Base-by-base conservation (phyloP, 2,329 filamentous ascomycete species). In the Ophiosphaerella korrae region DNA sequence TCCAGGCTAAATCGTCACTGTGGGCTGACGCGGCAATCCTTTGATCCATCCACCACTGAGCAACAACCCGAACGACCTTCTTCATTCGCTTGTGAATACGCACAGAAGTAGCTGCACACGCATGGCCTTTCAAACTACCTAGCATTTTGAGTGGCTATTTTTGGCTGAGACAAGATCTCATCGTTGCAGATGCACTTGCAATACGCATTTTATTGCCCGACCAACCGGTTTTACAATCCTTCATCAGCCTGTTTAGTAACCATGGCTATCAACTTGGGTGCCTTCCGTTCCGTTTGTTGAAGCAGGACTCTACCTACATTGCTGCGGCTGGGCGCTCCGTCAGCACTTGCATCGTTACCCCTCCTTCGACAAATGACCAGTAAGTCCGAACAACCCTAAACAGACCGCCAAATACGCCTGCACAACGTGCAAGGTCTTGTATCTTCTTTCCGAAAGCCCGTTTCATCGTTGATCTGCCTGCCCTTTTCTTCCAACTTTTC, bases 81-180 rank as follows among this genome's bases (percentile, higher is more conserved):
- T 54, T 45, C 48, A 45, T 52, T 56, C 48, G 47, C 52, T 40
- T 52, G 50, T 42, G 43, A 48, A 31, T 45, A 52, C 50, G 48
- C 48, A 52, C 55, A 57, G 49, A 55, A 51, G 48, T 47, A 45
- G 49, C 51, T 50, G 53, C 54, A 53, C 57, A 36, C 60, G 60
- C 61, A 60, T 60, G 48, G 35, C 45, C 35, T 45, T 53, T 55
- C 49, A 49, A 33, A 38, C 42, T 39, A 40, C 52, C 46, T 43
- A 42, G 50, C 52, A 55, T 47, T 55, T 51, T 46, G 48, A 52
- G 57, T 50, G 54, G 53, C 57, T 64, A 63, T 62, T 58, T 57
- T 57, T 55, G 57, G 62, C 49, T 53, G 41, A 54, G 52, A 55
- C 49, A 51, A 41, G 60, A 61, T 59, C 55, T 53, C 52, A 61